phyloP scores from a whole-genome alignment of 2,329 filamentous ascomycete species.

The Trichoderma hamatum region DNA sequence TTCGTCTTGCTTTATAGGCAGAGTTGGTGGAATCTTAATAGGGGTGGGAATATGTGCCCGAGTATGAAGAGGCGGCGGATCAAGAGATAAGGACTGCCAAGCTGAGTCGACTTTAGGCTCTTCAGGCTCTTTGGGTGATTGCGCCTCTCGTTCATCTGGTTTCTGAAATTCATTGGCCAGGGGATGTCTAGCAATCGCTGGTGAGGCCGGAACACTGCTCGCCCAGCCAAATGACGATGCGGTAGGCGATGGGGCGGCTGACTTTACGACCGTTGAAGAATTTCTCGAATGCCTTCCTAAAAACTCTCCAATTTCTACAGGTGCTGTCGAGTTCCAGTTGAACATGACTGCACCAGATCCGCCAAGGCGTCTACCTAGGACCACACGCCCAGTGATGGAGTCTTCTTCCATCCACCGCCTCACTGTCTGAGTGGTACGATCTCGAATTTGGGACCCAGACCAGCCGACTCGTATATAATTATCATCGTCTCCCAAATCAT shows the following conservation, averaged over 20 bases:
- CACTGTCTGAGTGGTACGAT: constrained; percentile 60
- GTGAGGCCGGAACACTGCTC: constrained; percentile 26
- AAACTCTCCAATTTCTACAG: constrained; percentile 51
- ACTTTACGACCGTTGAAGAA: constrained; percentile 33
- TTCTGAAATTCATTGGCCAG: constrained; percentile 12
- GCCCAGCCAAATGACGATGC: constrained; percentile 37
- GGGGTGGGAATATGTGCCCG: constrained; percentile 2
- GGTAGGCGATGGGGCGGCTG: constrained; percentile 34
- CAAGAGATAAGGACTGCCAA: constrained; percentile 7
- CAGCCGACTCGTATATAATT: constrained; percentile 63
- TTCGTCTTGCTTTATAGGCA: background rate
- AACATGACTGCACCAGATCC: constrained; percentile 56
- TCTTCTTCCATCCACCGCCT: constrained; percentile 69
- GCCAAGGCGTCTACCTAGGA: constrained; percentile 43
- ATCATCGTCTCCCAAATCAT: constrained; percentile 60
- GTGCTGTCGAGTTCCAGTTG: constrained; percentile 61
- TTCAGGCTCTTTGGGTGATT: background rate
- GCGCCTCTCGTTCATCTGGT: background rate
- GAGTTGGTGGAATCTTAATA: constrained; percentile 4
- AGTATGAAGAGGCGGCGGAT: background rate
- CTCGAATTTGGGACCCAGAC: constrained; percentile 56
- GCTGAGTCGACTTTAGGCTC: background rate
- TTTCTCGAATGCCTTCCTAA: constrained; percentile 34
- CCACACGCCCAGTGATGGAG: constrained; percentile 56
- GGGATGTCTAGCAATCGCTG: constrained; percentile 16